Conservation (phyloP, 2,329 filamentous ascomycete genomes). For the Ophiostoma quercus region DNA sequence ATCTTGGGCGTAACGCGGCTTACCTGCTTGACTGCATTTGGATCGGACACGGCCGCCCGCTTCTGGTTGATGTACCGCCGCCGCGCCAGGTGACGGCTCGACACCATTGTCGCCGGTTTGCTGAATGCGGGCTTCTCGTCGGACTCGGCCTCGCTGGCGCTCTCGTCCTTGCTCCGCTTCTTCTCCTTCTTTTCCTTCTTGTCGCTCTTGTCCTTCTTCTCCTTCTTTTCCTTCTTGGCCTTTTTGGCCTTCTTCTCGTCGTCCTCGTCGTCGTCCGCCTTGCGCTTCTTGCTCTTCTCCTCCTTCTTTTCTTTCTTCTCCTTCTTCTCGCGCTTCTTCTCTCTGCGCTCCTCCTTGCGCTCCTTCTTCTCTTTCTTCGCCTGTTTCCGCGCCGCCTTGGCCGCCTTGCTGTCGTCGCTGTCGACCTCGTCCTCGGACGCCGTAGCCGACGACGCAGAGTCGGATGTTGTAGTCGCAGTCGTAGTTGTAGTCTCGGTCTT, state of each 20-base stretch:
- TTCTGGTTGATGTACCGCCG: conserved; percentile 86
- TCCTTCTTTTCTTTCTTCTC: conserved; percentile 12
- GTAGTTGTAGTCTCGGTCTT: neutral
- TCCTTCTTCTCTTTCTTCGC: conserved; percentile 13
- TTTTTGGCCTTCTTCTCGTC: conserved; percentile 36
- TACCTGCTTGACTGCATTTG: conserved; percentile 81
- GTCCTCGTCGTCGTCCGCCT: conserved; percentile 35
- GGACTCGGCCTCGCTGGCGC: conserved; percentile 33
- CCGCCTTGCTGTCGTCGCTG: conserved; percentile 4
- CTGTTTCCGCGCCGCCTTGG: conserved; percentile 11
- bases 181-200: conserved; percentile 29
- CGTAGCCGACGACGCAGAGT: neutral
- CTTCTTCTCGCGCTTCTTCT: conserved; percentile 38
- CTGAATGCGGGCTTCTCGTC: conserved; percentile 39
- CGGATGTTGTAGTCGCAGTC: neutral
- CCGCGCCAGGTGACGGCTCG: conserved; percentile 66
- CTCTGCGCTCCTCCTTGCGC: conserved; percentile 33
- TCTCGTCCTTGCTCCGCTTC: conserved; percentile 32
- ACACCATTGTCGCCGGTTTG: conserved; percentile 32
- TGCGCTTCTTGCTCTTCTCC: conserved; percentile 30
- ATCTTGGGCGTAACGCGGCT: conserved; percentile 26
- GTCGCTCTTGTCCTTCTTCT: conserved; percentile 29
- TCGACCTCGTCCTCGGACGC: neutral
- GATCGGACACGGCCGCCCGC: conserved; percentile 73
- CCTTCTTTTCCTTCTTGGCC: conserved; percentile 31